Percentiles rank a stretch among this genome's conserved stretches.
phyloP scores from a whole-genome alignment of 2,329 filamentous ascomycete genomes.

The Gaeumannomyces tritici region DNA sequence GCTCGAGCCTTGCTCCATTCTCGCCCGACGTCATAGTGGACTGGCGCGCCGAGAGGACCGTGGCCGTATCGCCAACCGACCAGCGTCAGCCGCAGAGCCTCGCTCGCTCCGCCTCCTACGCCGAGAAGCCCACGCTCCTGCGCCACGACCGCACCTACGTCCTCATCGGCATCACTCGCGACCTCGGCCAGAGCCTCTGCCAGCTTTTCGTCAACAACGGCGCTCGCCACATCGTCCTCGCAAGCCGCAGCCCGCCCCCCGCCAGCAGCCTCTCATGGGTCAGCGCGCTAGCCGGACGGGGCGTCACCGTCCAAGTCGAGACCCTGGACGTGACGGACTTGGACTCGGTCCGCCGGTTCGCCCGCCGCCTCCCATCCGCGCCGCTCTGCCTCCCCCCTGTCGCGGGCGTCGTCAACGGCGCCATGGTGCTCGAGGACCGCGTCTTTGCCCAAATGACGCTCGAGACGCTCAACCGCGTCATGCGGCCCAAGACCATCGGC shows the following conservation, averaged over 20 bases:
- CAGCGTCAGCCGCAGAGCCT: conserved; percentile 4
- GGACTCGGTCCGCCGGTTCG: conserved; percentile 18
- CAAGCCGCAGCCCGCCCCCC: conserved; percentile 25
- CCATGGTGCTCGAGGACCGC: conserved; percentile 34
- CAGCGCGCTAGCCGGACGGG: conserved; percentile 14
- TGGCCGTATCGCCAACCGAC: conserved; percentile 12
- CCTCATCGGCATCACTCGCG: conserved; percentile 30
- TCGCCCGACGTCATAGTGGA: conserved; percentile 23
- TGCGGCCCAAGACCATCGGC: conserved; percentile 29
- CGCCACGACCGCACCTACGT: conserved; percentile 25
- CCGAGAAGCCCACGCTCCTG: conserved; percentile 12
- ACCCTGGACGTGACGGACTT: conserved; percentile 18
- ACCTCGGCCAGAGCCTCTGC: conserved; percentile 33
- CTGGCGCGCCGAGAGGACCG: conserved; percentile 25
- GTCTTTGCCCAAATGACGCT: conserved; percentile 30
- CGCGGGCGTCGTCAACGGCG: conserved; percentile 31
- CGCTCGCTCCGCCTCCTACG: too few relatives aligned
- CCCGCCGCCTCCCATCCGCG: conserved; percentile 7
- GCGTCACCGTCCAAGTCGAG: conserved; percentile 14
- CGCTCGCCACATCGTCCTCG: conserved; percentile 27
- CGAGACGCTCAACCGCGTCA: conserved; percentile 24
- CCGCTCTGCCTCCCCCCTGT: conserved; percentile 17
- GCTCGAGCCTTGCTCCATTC: not conserved
- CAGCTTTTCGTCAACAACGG: conserved; percentile 26
- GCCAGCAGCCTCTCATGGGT: conserved; percentile 19